Evolutionary conservation across 2,329 filamentous ascomycete species (phyloP).

Genomic region (Trichophyton verrucosum): DNA sequence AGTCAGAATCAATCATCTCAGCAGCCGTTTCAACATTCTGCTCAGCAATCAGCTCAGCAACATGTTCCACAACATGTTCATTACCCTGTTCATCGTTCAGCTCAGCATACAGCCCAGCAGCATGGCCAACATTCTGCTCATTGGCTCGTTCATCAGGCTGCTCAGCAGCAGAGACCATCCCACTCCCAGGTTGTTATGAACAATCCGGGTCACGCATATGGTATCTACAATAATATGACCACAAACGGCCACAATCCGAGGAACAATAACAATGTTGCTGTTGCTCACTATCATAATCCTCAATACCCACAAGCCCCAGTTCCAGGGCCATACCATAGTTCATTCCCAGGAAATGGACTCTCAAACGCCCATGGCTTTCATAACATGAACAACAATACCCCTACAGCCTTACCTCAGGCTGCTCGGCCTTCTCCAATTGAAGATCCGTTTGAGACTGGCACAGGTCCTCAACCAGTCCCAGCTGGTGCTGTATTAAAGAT

Average conservation of each 20-base stretch:
- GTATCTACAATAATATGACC: background rate
- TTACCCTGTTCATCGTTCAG: too few species aligned
- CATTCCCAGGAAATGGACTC: background rate
- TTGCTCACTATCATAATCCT: background rate
- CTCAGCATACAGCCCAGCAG: too few species aligned
- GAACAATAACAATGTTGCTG: constrained; percentile 1
- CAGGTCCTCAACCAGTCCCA: constrained; percentile 14
- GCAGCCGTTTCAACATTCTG: background rate
- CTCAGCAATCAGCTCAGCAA: background rate
- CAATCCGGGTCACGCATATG: background rate
- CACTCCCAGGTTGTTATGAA: background rate
- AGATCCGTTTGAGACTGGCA: constrained; percentile 21
- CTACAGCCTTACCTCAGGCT: background rate
- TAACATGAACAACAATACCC: background rate
- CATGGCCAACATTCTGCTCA: too few species aligned
- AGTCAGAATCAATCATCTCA: background rate
- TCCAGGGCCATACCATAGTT: background rate
- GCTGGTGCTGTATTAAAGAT: constrained; percentile 25
- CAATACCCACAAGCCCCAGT: background rate
- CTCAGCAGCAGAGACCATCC: background rate
- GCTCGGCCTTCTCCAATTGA: constrained; percentile 9
- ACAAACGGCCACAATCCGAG: background rate
- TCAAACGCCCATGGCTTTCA: background rate
- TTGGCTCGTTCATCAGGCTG: background rate
- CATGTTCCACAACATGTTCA: background rate